Conservation (phyloP, 2,329 filamentous ascomycete genomes). For the Fusarium longipes region DNA sequence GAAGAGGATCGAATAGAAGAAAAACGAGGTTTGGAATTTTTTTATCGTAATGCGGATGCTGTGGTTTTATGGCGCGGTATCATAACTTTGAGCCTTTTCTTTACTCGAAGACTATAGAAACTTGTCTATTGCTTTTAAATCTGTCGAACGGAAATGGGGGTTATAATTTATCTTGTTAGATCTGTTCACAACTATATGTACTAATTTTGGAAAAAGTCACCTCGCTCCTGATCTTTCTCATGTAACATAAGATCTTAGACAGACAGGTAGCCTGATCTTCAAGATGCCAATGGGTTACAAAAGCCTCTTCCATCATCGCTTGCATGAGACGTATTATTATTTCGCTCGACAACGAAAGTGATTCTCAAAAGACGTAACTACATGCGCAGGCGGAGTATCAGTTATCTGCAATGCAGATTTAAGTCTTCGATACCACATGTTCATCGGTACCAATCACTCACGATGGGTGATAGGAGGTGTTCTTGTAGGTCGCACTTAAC, state of each 20-base stretch:
- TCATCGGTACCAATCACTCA: neutral
- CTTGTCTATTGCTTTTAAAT: conserved; percentile 12
- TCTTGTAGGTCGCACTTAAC: conserved; percentile 10
- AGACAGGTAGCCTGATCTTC: no score
- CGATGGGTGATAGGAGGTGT: neutral
- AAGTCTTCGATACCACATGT: neutral
- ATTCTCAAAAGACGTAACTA: no score
- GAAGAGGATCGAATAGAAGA: conserved; percentile 87
- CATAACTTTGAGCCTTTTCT: conserved; percentile 16
- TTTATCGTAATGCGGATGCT: conserved; percentile 23
- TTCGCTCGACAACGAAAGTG: no score
- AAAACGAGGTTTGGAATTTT: conserved; percentile 9
- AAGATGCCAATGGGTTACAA: no score
- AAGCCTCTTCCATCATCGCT: no score
- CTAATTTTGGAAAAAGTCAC: neutral
- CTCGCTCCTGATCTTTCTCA: neutral
- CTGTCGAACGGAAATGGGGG: conserved; percentile 4
- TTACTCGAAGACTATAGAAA: conserved; percentile 13
- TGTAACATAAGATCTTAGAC: neutral
- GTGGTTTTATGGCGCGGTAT: conserved; percentile 13
- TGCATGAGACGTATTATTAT: no score
- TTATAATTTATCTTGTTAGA: conserved; percentile 33
- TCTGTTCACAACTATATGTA: conserved; percentile 17
- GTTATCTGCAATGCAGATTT: no score
- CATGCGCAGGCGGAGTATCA: no score